Evolutionary conservation across 345 rosid genomes (phyloP), one percentile per base, ranked within the genome.

Genomic region (Citrus hindsii): DNA sequence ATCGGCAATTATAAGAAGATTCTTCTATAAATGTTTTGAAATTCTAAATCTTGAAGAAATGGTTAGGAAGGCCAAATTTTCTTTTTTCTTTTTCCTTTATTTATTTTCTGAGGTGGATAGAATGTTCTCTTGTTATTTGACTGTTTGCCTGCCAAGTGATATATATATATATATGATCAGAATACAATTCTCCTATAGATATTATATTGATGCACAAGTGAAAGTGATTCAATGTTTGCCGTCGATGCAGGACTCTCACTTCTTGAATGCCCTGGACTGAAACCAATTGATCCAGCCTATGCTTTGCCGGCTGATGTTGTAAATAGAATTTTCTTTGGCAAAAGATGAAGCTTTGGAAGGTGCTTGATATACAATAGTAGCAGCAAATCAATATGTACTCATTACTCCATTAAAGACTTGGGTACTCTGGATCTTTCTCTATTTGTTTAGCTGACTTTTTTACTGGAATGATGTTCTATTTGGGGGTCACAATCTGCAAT

Each of bases 301-400:
- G 99, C 98, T 13, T 83, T 96, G 85, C 98, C 99, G 0, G 91
- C 91, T 51, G 91, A 92, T 85, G 95, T 91, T 62, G 88, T 92
- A 25, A 77, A 90, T 63, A 86, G 86, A 82, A 88, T 90, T 71
- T 77, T 86, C 76, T 79, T 91, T 18, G 74, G 80, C 76, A 84
- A 77, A 78, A 86, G 76, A 81, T 79, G 33, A 22, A 10, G 30
- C 32, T 38, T 18, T n/a, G 27, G 56, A 37, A 61, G 9, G 3
- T 40, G 13, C 13, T 37, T 1, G 40, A 7, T 37, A 1, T 1
- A 37, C 40, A 37, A 1, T 4, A 22, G 16, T 4, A 21, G 48
- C 46, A 21, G 33, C 67, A 32, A 35, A 19, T 66, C 25, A 35
- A 9, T 32, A 21, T 4, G 7, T 3, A 65, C 40, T 7, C 8